These are phyloP conservation scores for barley (Hordeum vulgare) DNA, from an alignment of 176 grass and related monocot species.

Conservation along the genomic window DNA sequence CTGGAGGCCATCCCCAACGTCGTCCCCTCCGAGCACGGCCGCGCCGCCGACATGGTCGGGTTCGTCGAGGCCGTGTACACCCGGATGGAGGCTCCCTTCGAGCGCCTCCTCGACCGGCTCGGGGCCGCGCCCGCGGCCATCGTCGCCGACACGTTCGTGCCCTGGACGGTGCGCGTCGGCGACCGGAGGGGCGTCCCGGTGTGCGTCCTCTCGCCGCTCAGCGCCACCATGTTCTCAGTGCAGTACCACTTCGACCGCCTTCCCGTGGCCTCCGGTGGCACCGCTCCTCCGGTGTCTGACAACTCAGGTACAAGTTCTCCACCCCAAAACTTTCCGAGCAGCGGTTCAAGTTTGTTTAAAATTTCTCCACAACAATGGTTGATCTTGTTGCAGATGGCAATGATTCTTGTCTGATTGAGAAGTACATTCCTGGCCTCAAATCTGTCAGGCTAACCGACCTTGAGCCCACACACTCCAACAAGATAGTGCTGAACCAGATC, in stretches of 20 bases:
- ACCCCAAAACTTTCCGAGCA: not conserved
- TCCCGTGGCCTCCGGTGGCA: not conserved
- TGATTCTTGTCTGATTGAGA: conserved; percentile 26
- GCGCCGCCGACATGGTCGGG: conserved; percentile 11
- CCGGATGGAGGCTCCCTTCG: conserved; percentile 45
- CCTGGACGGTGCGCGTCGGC: not conserved
- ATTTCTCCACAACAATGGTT: too few relatives aligned
- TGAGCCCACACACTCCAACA: not conserved
- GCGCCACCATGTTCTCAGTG: not conserved
- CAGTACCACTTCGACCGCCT: not conserved
- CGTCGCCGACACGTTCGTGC: not conserved
- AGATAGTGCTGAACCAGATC: not conserved
- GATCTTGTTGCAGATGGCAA: conserved; percentile 8
- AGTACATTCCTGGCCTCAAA: conserved; percentile 29
- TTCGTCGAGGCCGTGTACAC: conserved; percentile 38
- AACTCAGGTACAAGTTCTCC: too few relatives aligned
- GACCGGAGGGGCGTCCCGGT: not conserved
- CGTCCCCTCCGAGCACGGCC: conserved; percentile 45
- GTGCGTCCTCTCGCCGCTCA: not conserved
- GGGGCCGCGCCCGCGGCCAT: not conserved
- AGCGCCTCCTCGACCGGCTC: conserved; percentile 24
- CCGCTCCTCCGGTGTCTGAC: too few relatives aligned
- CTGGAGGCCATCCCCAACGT: conserved; percentile 47
- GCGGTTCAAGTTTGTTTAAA: too few relatives aligned
- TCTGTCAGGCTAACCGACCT: conserved; percentile 21